Evolutionary conservation across 2,329 filamentous ascomycete genomes (phyloP).

Genomic region (Rhytidhysteron rufulum): DNA sequence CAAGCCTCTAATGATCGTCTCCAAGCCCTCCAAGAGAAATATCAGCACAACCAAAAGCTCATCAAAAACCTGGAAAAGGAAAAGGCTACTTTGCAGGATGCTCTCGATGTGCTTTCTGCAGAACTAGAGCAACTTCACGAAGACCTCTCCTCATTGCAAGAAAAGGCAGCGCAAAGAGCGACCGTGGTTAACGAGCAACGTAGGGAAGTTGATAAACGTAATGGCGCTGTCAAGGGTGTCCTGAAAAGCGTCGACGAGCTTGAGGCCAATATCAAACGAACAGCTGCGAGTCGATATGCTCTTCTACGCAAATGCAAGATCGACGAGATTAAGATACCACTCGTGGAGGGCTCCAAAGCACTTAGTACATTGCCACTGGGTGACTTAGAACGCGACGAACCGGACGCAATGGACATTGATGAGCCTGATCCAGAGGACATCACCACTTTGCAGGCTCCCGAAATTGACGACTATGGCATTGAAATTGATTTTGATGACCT

Average conservation of each 20-base stretch:
- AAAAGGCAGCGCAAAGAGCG: slow-evolving; percentile 63
- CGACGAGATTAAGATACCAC: slow-evolving; percentile 84
- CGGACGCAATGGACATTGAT: slow-evolving; percentile 91
- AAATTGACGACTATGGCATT: slow-evolving; percentile 86
- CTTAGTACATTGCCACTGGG: slow-evolving; percentile 85
- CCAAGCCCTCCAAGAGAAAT: slow-evolving; percentile 61
- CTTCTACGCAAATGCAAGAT: slow-evolving; percentile 86
- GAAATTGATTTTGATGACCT: slow-evolving; percentile 79
- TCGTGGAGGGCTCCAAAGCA: slow-evolving; percentile 64
- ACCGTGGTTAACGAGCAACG: slow-evolving; percentile 76
- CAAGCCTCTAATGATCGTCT: slow-evolving; percentile 68
- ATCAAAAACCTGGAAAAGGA: slow-evolving; percentile 63
- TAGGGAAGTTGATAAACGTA: slow-evolving; percentile 75
- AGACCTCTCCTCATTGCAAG: slow-evolving; percentile 64
- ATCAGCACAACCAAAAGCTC: slow-evolving; percentile 63
- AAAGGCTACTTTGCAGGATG: slow-evolving; percentile 70
- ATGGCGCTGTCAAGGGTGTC: slow-evolving; percentile 73
- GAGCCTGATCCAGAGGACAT: slow-evolving; percentile 67
- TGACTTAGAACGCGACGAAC: slow-evolving; percentile 67
- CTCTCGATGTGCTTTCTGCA: slow-evolving; percentile 67
- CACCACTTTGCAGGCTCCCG: slow-evolving; percentile 49
- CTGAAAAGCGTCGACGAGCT: slow-evolving; percentile 71
- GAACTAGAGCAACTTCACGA: slow-evolving; percentile 75
- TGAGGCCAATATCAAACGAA: slow-evolving; percentile 84
- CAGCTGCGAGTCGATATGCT: slow-evolving; percentile 77